phyloP scores from a whole-genome alignment of 2,329 filamentous ascomycete genomes.

The Knufia fluminis region DNA sequence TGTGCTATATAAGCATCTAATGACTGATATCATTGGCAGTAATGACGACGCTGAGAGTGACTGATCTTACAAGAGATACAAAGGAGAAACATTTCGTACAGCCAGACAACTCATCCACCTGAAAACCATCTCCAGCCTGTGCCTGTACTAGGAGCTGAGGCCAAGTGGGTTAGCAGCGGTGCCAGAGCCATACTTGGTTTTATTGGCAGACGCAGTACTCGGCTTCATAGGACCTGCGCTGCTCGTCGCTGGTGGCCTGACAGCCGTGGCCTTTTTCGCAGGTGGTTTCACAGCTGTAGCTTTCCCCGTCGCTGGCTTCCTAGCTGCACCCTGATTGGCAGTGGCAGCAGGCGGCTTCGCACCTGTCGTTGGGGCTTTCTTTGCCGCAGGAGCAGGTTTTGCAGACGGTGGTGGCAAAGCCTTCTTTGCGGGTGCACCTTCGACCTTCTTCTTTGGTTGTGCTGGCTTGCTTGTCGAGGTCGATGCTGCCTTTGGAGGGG shows the following conservation, averaged over 20 bases:
- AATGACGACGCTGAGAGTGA: too few species aligned
- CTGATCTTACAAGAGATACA: too few species aligned
- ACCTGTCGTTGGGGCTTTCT: slow-evolving; percentile 3
- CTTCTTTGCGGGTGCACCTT: slow-evolving; percentile 13
- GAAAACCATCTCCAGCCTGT: too few species aligned
- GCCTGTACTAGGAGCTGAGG: slow-evolving; percentile 1
- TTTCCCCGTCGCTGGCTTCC: too few species aligned
- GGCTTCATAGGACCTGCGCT: slow-evolving; percentile 10
- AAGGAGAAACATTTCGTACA: too few species aligned
- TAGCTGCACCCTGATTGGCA: slow-evolving; percentile 6
- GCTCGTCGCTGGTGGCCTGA: background rate
- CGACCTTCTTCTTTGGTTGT: slow-evolving; percentile 18
- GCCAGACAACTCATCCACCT: too few species aligned
- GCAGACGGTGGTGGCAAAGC: slow-evolving; percentile 16
- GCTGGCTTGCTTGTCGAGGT: slow-evolving; percentile 17
- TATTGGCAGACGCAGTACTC: slow-evolving; percentile 10
- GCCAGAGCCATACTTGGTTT: background rate
- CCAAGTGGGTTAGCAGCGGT: slow-evolving; percentile 19
- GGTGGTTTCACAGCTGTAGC: slow-evolving; percentile 5
- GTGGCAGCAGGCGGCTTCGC: slow-evolving; percentile 9
- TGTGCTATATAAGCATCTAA: too few species aligned
- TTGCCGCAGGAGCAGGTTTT: background rate
- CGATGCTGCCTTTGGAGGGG: slow-evolving; percentile 20
- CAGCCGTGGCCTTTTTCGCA: background rate
- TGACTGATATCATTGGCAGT: too few species aligned